Evolutionary conservation across 352 stramenopile genomes (phyloP).

Genomic region (Thraustotheca clavata): DNA sequence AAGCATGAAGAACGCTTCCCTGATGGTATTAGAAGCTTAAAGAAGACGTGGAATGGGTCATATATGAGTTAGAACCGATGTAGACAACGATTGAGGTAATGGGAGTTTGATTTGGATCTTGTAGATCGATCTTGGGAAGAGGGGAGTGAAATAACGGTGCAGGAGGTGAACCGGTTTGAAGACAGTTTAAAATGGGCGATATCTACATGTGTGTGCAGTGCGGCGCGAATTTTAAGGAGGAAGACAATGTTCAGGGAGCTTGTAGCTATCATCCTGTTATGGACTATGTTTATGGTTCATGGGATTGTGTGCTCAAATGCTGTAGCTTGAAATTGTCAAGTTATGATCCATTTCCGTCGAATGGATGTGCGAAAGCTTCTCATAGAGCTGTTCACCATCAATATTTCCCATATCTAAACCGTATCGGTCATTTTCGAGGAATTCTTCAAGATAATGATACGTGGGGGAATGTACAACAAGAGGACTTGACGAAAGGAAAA

Average conservation of each 20-base stretch:
- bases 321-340: conserved; percentile 6
- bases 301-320: conserved; percentile 10
- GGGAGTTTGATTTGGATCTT: no score
- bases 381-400: conserved; percentile 6
- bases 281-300: conserved; percentile 6
- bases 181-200: neutral
- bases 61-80: no score
- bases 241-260: conserved; percentile 11
- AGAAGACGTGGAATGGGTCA: no score
- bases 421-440: conserved; percentile 12
- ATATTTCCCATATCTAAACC: conserved; percentile 16
- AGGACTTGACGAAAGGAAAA: conserved; percentile 1
- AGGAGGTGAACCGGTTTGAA: no score
- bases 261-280: conserved; percentile 15
- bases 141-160: no score
- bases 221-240: neutral
- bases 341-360: conserved; percentile 3
- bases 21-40: no score
- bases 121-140: no score
- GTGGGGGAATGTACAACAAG: conserved; percentile 2
- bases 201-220: conserved; percentile 15
- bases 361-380: conserved; percentile 6
- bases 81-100: no score
- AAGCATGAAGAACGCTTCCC: no score
- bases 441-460: neutral